Base-by-base conservation (phyloP, 2,329 filamentous ascomycete genomes). In the Colletotrichum sansevieriae region DNA sequence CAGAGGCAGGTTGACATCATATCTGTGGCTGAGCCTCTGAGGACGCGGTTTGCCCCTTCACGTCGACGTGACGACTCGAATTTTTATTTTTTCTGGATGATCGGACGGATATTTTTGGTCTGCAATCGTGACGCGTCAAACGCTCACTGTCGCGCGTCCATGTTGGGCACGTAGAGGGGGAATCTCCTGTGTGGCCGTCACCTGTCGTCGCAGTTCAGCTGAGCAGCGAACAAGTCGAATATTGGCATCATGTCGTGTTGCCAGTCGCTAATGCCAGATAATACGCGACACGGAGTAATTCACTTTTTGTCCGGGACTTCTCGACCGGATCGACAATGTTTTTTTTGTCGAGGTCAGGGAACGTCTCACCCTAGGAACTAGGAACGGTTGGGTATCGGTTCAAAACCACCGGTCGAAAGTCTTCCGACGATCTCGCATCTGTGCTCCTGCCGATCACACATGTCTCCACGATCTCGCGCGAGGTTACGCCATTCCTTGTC, bases 381-480 rank as follows among this genome's bases (percentile, higher is more conserved):
- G 33, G 1, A 22, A 44, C 35, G 61, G 41, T 43, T 55, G 41
- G 49, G 62, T 43, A 25, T 44, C 47, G 56, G 33, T 54, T 44
- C 56, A 22, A 52, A 61, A 56, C 6, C 41, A n/a, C 41, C 18
- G 51, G 18, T 46, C 49, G 20, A 18, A 35, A 22, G 61, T 49
- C 35, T 20, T 10, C 37, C 43, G 62, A 56, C 43, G 49, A 69
- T 69, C 49, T 56, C 35, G 25, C 41, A 60, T 46, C 56, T 43
- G 65, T 51, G 66, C 55, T 44, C 61, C 7, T 20, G 65, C 20
- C 29, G 49, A 66, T 69, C 66, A 20, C 7, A 2, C 10, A 29
- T 12, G 12, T 52, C 51, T 54, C 61, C 20, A 12, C 33, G 8
- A 13, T 15, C 37, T 39, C n/a, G 33, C 22, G 54, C 25, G 25